Conservation (phyloP, 2,329 filamentous ascomycete genomes). For the Phialophora verrucosa region DNA sequence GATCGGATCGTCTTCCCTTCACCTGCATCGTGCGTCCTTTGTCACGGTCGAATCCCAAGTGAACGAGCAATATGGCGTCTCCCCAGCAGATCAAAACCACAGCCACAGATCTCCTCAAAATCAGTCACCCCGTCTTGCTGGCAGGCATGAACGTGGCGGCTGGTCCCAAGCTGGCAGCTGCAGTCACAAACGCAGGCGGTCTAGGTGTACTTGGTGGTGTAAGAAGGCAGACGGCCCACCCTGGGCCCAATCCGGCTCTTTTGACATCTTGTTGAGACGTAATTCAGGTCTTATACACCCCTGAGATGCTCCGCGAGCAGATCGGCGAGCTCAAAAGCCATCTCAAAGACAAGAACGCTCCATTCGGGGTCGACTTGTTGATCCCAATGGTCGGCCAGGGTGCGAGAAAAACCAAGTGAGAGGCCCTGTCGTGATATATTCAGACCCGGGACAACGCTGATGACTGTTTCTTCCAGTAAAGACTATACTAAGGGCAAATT, state of each 20-base stretch:
- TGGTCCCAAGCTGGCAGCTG: conserved; percentile 86
- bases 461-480: conserved; percentile 56
- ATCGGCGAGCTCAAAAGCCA: conserved; percentile 84
- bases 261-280: too few relatives aligned
- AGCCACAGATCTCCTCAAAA: conserved; percentile 85
- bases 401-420: conserved; percentile 81
- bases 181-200: conserved; percentile 86
- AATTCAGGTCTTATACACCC: too few relatives aligned
- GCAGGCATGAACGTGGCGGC: conserved; percentile 94
- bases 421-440: conserved; percentile 42
- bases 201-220: conserved; percentile 86
- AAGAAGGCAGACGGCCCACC: too few relatives aligned
- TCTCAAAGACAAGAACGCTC: conserved; percentile 80
- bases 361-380: conserved; percentile 85
- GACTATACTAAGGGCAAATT: conserved; percentile 83
- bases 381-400: conserved; percentile 87
- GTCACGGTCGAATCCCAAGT: too few relatives aligned
- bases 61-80: too few relatives aligned
- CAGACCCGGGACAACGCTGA: not conserved
- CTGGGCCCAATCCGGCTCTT: too few relatives aligned
- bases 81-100: conserved; percentile 44
- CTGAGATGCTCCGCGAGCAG: conserved; percentile 86
- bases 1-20: too few relatives aligned
- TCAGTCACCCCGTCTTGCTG: conserved; percentile 84
- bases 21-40: too few relatives aligned